Conservation (phyloP, 306 rosid genomes). For the Spatholobus suberectus region DNA sequence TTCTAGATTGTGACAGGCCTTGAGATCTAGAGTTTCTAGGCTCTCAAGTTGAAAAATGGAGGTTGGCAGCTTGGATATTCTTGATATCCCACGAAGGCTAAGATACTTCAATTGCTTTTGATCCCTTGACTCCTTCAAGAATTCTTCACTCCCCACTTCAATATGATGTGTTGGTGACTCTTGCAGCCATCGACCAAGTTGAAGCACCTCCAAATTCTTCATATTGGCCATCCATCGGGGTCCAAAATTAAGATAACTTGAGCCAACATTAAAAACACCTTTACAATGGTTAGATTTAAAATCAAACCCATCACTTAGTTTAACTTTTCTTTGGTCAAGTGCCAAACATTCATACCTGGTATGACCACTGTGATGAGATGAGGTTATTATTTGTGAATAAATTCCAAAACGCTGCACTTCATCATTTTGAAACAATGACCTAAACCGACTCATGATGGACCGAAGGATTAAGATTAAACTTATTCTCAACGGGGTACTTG, state of each 20-base stretch:
- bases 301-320: too few relatives aligned
- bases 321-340: neutral
- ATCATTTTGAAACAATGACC: neutral
- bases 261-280: too few relatives aligned
- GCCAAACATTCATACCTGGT: neutral
- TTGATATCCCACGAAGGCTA: too few relatives aligned
- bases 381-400: neutral
- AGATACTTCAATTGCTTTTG: too few relatives aligned
- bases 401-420: neutral
- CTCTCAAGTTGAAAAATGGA: too few relatives aligned
- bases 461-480: constrained; percentile 25
- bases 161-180: neutral
- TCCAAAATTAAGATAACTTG: constrained; percentile 9
- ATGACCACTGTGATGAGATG: neutral
- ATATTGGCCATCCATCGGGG: neutral
- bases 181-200: constrained; percentile 34
- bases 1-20: neutral
- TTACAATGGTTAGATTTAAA: too few relatives aligned
- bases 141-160: neutral
- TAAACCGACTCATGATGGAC: neutral
- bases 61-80: too few relatives aligned
- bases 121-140: neutral
- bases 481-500: neutral
- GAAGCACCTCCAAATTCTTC: constrained; percentile 10
- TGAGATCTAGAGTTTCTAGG: too few relatives aligned